Percentiles rank a stretch among this genome's conserved stretches.
phyloP scores from a whole-genome alignment of 805 yeast species.

The Tetrapisispora fleetii region DNA sequence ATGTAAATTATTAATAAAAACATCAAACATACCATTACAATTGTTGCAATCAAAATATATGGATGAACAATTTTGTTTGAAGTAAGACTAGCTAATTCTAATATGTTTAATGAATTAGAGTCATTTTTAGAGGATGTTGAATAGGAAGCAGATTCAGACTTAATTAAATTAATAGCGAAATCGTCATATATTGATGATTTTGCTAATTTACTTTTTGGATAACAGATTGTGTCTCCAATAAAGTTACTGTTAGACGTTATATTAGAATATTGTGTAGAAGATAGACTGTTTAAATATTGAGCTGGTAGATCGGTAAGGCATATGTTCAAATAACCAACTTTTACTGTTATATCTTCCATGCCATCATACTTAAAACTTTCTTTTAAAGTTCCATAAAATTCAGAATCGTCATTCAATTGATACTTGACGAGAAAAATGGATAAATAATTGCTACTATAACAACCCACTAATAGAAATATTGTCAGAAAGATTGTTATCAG shows the following conservation, averaged over 20 bases:
- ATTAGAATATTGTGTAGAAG: neutral
- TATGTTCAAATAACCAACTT: conserved; percentile 47
- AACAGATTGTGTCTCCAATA: conserved; percentile 14
- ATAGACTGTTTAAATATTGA: conserved; percentile 3
- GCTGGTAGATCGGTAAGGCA: conserved; percentile 36
- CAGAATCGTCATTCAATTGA: conserved; percentile 38
- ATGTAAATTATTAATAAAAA: conserved; percentile 36
- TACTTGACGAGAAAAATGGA: conserved; percentile 42
- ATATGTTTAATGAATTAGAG: conserved; percentile 31
- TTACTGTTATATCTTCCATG: conserved; percentile 35
- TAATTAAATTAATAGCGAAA: conserved; percentile 18
- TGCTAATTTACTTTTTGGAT: conserved; percentile 18
- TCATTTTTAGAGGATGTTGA: conserved; percentile 4
- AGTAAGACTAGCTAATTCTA: conserved; percentile 38
- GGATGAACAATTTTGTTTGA: conserved; percentile 43
- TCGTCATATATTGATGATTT: conserved; percentile 18
- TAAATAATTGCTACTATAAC: conserved; percentile 38
- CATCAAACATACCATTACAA: conserved; percentile 35
- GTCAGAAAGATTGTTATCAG: conserved; percentile 42
- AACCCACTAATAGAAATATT: conserved; percentile 48
- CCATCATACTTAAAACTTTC: conserved; percentile 30
- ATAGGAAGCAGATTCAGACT: conserved; percentile 15
- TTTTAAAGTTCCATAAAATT: conserved; percentile 33
- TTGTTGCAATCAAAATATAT: conserved; percentile 39
- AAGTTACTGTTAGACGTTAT: neutral